Conservation (phyloP, 441 rosid genomes). For the Eruca vesicaria region DNA sequence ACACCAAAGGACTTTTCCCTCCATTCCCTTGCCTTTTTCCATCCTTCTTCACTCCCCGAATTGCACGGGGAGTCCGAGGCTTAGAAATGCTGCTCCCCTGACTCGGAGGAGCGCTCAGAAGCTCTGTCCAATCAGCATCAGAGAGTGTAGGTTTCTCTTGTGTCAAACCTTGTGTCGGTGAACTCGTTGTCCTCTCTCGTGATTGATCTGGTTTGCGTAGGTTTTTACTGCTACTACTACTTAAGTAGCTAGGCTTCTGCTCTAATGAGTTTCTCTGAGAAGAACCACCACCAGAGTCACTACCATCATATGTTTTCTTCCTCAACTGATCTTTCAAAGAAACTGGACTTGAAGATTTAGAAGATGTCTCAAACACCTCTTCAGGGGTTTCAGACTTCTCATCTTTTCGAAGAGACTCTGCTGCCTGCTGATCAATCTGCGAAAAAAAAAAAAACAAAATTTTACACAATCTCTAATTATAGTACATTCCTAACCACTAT, state of each 20-base stretch:
- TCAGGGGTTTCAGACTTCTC: conserved; percentile 63
- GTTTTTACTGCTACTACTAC: conserved; percentile 3
- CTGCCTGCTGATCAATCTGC: conserved; percentile 97
- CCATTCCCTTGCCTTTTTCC: conserved; percentile 45
- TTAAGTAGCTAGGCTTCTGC: conserved; percentile 25
- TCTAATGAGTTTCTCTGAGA: conserved; percentile 43
- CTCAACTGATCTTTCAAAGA: conserved; percentile 85
- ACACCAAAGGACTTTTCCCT: conserved; percentile 31
- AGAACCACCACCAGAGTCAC: conserved; percentile 48
- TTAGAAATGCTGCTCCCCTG: conserved; percentile 34
- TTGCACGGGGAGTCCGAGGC: conserved; percentile 41
- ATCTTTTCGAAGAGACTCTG: conserved; percentile 79
- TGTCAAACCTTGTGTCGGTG: conserved; percentile 22
- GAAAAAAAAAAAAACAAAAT: not conserved
- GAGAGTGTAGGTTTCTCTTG: conserved; percentile 50
- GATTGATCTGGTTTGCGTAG: conserved; percentile 30
- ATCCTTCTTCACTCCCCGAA: conserved; percentile 53
- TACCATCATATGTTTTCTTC: conserved; percentile 49
- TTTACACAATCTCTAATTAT: not conserved
- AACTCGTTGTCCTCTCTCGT: conserved; percentile 35
- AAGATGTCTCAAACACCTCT: conserved; percentile 38
- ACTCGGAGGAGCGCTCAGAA: conserved; percentile 60
- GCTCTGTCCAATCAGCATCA: conserved; percentile 91
- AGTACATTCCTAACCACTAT: not conserved
- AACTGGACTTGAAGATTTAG: conserved; percentile 50